These are phyloP conservation scores for Phaffia tasmanica DNA, from an alignment of 768 basidiomycete species.

Conservation along the genomic window DNA sequence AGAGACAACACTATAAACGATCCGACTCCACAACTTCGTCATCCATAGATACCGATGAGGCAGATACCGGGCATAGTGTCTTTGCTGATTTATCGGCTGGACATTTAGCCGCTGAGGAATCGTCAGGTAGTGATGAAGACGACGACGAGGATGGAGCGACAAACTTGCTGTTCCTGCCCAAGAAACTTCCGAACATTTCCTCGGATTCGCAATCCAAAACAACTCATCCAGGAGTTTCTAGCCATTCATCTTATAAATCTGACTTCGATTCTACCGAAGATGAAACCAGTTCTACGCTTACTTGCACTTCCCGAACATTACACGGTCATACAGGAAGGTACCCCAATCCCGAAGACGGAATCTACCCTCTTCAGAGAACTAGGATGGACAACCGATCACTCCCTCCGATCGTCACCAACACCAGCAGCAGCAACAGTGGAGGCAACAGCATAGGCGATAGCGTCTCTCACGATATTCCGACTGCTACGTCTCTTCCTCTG, in stretches of 20 bases:
- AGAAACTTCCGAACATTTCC: background rate
- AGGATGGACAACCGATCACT: slow-evolving; percentile 21
- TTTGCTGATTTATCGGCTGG: no score
- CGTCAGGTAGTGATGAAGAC: slow-evolving; percentile 1
- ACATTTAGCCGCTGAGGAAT: no score
- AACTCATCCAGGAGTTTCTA: background rate
- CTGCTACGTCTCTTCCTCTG: background rate
- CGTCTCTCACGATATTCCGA: background rate
- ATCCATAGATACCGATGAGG: no score
- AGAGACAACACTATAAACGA: no score
- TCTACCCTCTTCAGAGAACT: background rate
- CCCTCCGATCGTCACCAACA: slow-evolving; percentile 21
- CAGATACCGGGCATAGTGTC: no score
- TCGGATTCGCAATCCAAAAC: background rate
- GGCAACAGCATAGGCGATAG: background rate
- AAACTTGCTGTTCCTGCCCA: slow-evolving; percentile 20
- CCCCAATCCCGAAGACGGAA: background rate
- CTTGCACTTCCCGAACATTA: background rate
- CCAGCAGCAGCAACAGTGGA: background rate
- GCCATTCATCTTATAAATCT: background rate
- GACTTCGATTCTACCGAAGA: background rate
- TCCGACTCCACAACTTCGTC: no score
- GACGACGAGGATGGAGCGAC: slow-evolving; percentile 17
- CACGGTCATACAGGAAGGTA: background rate
- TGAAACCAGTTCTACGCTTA: background rate